Conservation (phyloP, 306 rosid species). For the Albizia julibrissin region DNA sequence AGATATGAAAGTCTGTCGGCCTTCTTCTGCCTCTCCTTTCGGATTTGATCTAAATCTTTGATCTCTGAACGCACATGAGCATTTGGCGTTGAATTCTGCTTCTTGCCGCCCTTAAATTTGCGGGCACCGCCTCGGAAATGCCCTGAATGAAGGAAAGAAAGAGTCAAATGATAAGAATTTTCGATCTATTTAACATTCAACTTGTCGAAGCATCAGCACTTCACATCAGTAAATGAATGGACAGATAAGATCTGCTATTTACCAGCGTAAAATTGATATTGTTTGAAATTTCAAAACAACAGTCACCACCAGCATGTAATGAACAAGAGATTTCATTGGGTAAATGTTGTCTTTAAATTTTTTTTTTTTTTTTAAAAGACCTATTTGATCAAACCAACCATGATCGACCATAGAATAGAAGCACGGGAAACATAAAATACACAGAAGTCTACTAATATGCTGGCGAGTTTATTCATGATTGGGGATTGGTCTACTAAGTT, state of each 20-base stretch:
- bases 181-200: neutral
- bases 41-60: constrained; percentile 79
- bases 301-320: neutral
- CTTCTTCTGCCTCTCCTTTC: constrained; percentile 82
- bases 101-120: constrained; percentile 49
- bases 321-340: neutral
- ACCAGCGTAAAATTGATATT: too few species aligned
- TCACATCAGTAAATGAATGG: neutral
- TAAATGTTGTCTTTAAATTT: neutral
- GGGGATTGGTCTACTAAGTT: neutral
- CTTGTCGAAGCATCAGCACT: neutral
- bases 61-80: constrained; percentile 80
- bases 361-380: too few species aligned
- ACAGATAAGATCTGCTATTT: too few species aligned
- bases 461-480: neutral
- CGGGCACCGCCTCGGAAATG: constrained; percentile 43
- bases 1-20: constrained; percentile 49
- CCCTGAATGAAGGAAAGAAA: constrained; percentile 41
- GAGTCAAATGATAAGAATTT: neutral
- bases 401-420: neutral
- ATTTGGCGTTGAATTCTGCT: constrained; percentile 58
- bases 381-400: neutral
- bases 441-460: neutral
- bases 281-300: constrained; percentile 7
- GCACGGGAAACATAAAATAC: neutral